phyloP scores from a whole-genome alignment of 2,329 filamentous ascomycete species.

The Claviceps monticola region DNA sequence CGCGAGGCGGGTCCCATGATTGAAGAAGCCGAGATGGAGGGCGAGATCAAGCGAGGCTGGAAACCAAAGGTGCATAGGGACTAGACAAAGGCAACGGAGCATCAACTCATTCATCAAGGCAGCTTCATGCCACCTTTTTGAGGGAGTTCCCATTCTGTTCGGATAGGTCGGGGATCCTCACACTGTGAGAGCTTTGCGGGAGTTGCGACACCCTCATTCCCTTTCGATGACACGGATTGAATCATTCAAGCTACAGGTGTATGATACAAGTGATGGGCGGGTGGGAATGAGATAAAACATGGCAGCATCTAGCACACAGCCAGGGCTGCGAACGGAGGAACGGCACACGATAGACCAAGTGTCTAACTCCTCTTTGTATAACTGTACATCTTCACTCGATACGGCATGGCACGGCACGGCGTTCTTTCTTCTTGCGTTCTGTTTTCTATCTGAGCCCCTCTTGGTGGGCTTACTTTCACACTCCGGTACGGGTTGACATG shows the following conservation, averaged over 20 bases:
- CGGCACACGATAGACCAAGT: background rate
- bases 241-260: background rate
- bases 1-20: constrained; percentile 62
- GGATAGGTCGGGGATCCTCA: background rate
- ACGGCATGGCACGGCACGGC: constrained; percentile 39
- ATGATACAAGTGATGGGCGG: background rate
- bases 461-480: background rate
- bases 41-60: constrained; percentile 73
- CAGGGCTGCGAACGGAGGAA: background rate
- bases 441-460: background rate
- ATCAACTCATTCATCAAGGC: too few relatives aligned
- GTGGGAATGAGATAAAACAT: background rate
- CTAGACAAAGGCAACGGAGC: constrained; percentile 29
- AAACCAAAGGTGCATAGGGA: constrained; percentile 94
- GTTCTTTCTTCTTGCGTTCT: constrained; percentile 7
- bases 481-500: constrained; percentile 4
- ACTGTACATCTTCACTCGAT: constrained; percentile 40
- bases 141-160: background rate
- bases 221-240: background rate
- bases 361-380: constrained; percentile 17
- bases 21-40: constrained; percentile 59
- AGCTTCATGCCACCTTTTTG: background rate
- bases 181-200: background rate
- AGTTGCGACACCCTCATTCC: background rate
- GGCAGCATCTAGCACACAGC: background rate